phyloP scores from a whole-genome alignment of 148 eudicot species.

The Cornus kousa region DNA sequence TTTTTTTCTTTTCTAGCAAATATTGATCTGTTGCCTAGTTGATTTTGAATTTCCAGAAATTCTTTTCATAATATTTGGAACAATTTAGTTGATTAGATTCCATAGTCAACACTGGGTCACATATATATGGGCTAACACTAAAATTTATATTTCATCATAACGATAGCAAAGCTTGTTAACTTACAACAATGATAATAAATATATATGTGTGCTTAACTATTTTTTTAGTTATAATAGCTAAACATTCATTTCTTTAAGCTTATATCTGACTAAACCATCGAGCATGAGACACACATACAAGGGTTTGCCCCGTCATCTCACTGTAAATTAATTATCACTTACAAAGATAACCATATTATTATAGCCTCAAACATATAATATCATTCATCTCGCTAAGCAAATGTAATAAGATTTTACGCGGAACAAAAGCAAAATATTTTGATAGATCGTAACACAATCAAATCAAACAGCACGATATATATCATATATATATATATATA shows the following conservation, averaged over 20 bases:
- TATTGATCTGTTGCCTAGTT: no score
- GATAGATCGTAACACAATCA: neutral
- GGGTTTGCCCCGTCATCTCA: neutral
- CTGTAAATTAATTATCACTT: neutral
- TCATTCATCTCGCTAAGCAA: neutral
- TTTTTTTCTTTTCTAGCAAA: no score
- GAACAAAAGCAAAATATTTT: neutral
- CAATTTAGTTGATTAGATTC: no score
- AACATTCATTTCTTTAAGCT: neutral
- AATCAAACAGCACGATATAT: neutral
- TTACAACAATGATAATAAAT: neutral
- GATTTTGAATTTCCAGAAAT: no score
- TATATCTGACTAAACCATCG: neutral
- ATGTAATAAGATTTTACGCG: neutral
- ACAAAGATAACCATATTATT: neutral
- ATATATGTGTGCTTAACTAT: no score
- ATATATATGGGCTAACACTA: neutral
- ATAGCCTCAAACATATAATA: neutral
- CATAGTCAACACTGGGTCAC: no score
- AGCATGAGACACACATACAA: neutral
- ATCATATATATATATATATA: no score
- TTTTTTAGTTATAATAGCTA: neutral
- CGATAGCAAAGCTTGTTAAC: neutral
- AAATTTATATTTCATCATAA: no score
- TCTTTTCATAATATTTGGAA: no score